Evolutionary conservation across 169 alveolate genomes (phyloP), one percentile per base, ranked within the genome.

Genomic region (Cryptosporidium ryanae): DNA sequence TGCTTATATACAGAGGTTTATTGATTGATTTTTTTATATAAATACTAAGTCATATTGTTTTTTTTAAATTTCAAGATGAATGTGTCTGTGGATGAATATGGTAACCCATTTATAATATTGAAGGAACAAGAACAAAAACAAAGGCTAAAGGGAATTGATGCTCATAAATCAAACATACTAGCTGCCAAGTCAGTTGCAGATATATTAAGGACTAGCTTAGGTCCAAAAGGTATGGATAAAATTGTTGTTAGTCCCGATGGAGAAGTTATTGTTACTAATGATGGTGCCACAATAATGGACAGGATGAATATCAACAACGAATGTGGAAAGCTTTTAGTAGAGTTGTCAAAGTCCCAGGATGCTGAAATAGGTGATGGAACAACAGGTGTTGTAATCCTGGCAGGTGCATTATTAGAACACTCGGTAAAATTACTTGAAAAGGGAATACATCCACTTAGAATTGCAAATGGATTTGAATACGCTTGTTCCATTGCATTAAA

Each of bases 181-280:
- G 99, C 99, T n/a, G 99, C 99, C 3, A 91, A 95, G 71, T 95
- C 99, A 25, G 97, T 98, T 10, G 98, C 99, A 7, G 97, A 95
- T 90, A 94, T 98, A 18, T 93, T 98, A 71, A 93, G 96, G 76
- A 95, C 99, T 65, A 97, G 99, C 21, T 95, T 98, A 82, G 99
- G 99, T 0, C 99, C 99, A 21, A 96, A 97, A 83, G 99, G 99
- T 29, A 98, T 98, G 99, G 99, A 98, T 90, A 98, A 98, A 90
- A 98, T 98, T 93, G 95, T 98, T 66, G 99, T 97, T 17, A 93
- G 99, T 54, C 98, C 99, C 25, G 99, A 98, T 89, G 97, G 99
- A 15, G 99, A 98, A 59, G 99, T 98, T 15, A 96, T 98, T 5
- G 99, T 98, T 34, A 98, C 99, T 21, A 98, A 97, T 71, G 99